Evolutionary conservation across 176 grass and related monocot genomes (phyloP), one percentile per base, ranked within the genome.

Genomic region (Urochloa ruziziensis): DNA sequence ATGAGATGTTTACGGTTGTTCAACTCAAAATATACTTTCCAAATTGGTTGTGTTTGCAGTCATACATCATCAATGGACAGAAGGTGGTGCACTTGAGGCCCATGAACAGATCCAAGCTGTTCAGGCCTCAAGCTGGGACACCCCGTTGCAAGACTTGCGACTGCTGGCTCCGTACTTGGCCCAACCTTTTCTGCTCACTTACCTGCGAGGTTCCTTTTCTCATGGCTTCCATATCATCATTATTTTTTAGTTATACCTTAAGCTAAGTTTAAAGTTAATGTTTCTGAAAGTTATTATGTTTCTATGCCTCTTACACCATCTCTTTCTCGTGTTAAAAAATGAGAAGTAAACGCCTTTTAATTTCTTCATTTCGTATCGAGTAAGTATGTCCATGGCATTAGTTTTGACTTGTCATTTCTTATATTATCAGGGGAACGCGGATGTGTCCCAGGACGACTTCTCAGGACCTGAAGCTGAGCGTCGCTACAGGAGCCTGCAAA

Each of bases 381-480:
- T 7, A 42, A 42, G 18, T 60, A 29, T 30, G 4, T 10, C 36
- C 23, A 67, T 25, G 1, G 14, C 15, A 37, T 28, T 42, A 17
- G 14, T 42, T 66, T 14, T 34, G 0, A 73, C 12, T n/a, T 58
- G 66, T 10, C 23, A 37, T 30, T 42, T 14, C 15, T 29, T 73
- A n/a, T n/a, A n/a, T 28, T 73, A 23, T 32, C 44, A 83, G 80
- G 44, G 8, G 11, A 54, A 64, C 6, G 47, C 14, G 42, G 23
- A 47, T 23, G 4, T 79, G 0, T 47, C 86, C 0, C 62, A 39
- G 17, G 81, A 83, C 23, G 86, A 88, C 70, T 88, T 66, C 36
- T 88, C 86, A 4, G 81, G 67, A 2, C 48, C 74, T 1, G 86
- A 88, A 73, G 81, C 81, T 30, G 81, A 88, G n/a, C 25, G n/a